These are phyloP conservation scores for Blastomyces gilchristii DNA, from an alignment of 2,329 filamentous ascomycete genomes.

Conservation along the genomic window DNA sequence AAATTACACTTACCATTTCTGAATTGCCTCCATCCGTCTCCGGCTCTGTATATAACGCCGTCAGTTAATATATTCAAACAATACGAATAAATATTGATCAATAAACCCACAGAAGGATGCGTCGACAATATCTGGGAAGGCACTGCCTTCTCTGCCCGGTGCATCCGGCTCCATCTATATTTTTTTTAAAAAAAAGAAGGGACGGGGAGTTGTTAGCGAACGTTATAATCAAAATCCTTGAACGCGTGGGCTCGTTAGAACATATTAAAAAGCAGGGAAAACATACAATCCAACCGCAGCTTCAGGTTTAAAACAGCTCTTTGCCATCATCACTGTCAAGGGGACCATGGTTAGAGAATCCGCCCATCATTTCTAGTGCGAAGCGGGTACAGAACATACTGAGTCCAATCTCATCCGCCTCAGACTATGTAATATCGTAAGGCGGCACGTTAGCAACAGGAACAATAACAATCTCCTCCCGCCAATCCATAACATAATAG, in stretches of 20 bases:
- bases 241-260: background rate
- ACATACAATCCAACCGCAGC: conserved; percentile 44
- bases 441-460: background rate
- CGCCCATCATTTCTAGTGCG: conserved; percentile 4
- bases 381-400: conserved; percentile 23
- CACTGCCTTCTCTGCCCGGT: conserved; percentile 34
- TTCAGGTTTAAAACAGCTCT: conserved; percentile 49
- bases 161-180: conserved; percentile 42
- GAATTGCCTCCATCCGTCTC: conserved; percentile 46
- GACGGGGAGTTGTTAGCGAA: background rate
- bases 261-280: conserved; percentile 10
- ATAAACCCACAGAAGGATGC: conserved; percentile 42
- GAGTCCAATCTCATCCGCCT: conserved; percentile 54
- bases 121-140: conserved; percentile 51
- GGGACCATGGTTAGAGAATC: conserved; percentile 1
- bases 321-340: conserved; percentile 49
- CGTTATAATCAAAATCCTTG: background rate
- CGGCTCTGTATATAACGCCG: conserved; percentile 28
- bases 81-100: background rate
- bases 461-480: background rate
- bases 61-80: conserved; percentile 7
- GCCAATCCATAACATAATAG: background rate
- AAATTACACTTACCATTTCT: conserved; percentile 35
- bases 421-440: conserved; percentile 29
- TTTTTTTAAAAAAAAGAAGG: background rate